Conservation (phyloP, 495 filamentous ascomycete genomes). For the Eremomyces bilateralis region DNA sequence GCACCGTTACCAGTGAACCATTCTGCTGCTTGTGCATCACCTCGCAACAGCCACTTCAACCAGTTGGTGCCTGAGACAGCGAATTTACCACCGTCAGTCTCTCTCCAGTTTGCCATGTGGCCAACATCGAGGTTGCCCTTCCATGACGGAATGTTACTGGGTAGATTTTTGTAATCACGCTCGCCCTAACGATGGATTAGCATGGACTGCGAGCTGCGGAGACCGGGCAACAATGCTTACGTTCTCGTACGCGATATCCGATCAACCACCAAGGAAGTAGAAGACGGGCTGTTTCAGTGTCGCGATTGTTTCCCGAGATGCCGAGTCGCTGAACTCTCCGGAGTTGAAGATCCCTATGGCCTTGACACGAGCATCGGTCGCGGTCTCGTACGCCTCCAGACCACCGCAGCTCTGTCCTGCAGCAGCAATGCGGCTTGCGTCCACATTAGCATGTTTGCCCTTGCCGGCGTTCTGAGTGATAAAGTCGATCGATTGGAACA, state of each 20-base stretch:
- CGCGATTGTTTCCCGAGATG: constrained; percentile 4
- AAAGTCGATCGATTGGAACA: constrained; percentile 11
- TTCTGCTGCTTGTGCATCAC: neutral
- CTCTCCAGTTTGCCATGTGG: neutral
- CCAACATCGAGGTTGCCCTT: neutral
- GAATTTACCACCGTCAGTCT: neutral
- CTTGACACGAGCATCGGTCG: constrained; percentile 9
- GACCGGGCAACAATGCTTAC: too few relatives aligned
- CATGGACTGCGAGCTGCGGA: neutral
- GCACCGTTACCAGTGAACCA: neutral
- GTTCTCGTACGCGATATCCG: constrained; percentile 16
- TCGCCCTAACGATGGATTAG: neutral
- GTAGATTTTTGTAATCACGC: neutral
- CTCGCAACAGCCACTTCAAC: neutral
- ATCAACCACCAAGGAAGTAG: constrained; percentile 13
- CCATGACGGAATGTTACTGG: neutral
- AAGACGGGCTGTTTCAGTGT: constrained; percentile 14
- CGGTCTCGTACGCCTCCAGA: constrained; percentile 14
- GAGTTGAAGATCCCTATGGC: constrained; percentile 14
- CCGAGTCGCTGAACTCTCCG: constrained; percentile 8
- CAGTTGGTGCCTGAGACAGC: neutral
- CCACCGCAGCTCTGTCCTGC: too few relatives aligned
- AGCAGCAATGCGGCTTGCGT: constrained; percentile 11
- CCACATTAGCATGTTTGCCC: constrained; percentile 13
- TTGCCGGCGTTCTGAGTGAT: constrained; percentile 14